Conservation (phyloP, 495 filamentous ascomycete species). For the Pyrenula massariospora region DNA sequence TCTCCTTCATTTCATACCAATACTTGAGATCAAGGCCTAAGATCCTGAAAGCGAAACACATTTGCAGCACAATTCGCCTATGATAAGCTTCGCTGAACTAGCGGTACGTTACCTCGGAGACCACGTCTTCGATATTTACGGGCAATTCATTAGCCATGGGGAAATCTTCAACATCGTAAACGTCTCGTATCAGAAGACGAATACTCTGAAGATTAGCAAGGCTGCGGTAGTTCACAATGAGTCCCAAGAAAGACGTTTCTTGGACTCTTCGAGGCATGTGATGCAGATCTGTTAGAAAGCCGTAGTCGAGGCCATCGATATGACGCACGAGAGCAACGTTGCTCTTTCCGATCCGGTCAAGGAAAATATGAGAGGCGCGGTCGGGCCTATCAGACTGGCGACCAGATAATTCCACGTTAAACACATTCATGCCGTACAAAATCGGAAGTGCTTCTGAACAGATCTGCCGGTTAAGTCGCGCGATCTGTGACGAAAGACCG, state of each 20-base stretch:
- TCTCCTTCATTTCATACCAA: not conserved
- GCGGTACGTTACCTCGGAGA: not conserved
- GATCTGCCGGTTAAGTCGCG: not conserved
- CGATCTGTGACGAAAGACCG: not conserved
- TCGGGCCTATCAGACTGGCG: not conserved
- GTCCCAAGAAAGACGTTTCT: not conserved
- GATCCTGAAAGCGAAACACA: not conserved
- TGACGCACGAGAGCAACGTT: not conserved
- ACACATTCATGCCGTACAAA: not conserved
- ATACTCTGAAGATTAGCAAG: not conserved
- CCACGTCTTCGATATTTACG: not conserved
- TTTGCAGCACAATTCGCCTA: not conserved
- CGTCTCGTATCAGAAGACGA: not conserved
- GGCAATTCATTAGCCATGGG: not conserved
- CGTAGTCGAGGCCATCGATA: not conserved
- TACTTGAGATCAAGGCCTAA: not conserved
- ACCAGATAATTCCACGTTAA: not conserved
- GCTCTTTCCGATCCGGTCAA: not conserved
- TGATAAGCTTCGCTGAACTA: not conserved
- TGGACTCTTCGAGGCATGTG: not conserved
- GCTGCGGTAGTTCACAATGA: not conserved
- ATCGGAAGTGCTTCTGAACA: not conserved
- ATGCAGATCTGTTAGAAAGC: not conserved
- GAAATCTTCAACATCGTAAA: not conserved
- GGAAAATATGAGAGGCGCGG: not conserved